Base-by-base conservation (phyloP, 345 rosid genomes). In the Mallotus nudiflorus region DNA sequence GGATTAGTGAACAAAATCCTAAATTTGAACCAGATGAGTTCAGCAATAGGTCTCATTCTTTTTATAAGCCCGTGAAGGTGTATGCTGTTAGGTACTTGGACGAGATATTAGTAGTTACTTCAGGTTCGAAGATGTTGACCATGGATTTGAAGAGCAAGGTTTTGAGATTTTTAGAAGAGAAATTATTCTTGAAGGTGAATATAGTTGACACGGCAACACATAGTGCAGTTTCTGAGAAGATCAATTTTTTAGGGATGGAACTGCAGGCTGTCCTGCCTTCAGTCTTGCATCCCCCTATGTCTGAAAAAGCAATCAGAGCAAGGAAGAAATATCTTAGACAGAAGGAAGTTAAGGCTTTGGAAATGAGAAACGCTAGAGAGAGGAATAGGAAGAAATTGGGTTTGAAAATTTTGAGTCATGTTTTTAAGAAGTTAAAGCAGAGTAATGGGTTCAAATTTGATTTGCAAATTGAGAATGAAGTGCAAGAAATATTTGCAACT, bases 201-300 rank as follows among this genome's bases (percentile, higher is more conserved):
- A 85, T 77, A 73, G 66, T 81, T 56, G 83, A 81, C 51, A 91
- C 95, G 14, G 72, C 85, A 50, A 87, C 90, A 68, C 98, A 91
- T 70, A 88, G 95, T 82, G 88, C 96, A 0, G 89, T 83, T 14
- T 84, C 89, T 0, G 98, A 94, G 81, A 91, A 90, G 81, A 87
- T 91, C 50, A 82, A 61, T 14, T 91, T 94, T 75, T 73, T 91
- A 66, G 96, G 89, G 62, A 82, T 91, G 91, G 93, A 86, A 83
- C 77, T 94, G 70, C 98, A 90, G 82, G 98, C 92, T 50, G 96
- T 94, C 51, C 89, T 81, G 0, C 97, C 97, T 77, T 94, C 95
- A 4, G 85, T 94, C 71, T 76, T 94, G 85, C 85, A 70, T 58
- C 96, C 93, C 7, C 95, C 92, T 52, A 70, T 80, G 85, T 90